phyloP scores from a whole-genome alignment of 1,284 basidiomycete genomes.

The Tausonia pullulans region DNA sequence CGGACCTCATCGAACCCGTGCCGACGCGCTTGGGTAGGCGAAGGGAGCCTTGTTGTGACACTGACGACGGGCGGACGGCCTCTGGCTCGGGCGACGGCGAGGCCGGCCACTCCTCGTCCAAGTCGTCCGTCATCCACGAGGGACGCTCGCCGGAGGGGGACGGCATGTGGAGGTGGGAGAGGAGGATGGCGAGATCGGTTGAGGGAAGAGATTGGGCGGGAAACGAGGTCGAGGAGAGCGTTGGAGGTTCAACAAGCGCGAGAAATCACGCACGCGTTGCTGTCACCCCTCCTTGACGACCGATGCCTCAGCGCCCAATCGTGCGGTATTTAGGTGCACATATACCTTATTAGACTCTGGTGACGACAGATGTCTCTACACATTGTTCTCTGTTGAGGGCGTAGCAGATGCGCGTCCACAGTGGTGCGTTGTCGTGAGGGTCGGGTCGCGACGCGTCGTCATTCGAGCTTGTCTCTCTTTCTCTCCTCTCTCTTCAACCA shows the following conservation, averaged over 20 bases:
- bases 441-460: neutral
- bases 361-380: too few species aligned
- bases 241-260: neutral
- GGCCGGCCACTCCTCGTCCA: conserved; percentile 14
- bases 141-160: neutral
- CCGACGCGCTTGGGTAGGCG: neutral
- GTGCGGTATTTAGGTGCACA: too few species aligned
- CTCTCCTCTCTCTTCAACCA: too few species aligned
- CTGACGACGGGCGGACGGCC: neutral
- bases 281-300: too few species aligned
- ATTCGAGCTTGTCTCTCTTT: neutral
- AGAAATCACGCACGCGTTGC: neutral
- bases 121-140: conserved; percentile 13
- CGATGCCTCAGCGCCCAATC: too few species aligned
- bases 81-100: conserved; percentile 10
- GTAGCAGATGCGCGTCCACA: too few species aligned
- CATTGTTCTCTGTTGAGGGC: too few species aligned
- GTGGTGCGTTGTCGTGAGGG: too few species aligned
- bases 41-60: neutral
- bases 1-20: neutral
- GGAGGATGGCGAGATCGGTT: neutral
- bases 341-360: too few species aligned
- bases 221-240: neutral
- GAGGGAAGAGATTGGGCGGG: too few species aligned
- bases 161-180: neutral